phyloP scores from a whole-genome alignment of 2,329 filamentous ascomycete genomes.

The Fusarium sarcochroum region DNA sequence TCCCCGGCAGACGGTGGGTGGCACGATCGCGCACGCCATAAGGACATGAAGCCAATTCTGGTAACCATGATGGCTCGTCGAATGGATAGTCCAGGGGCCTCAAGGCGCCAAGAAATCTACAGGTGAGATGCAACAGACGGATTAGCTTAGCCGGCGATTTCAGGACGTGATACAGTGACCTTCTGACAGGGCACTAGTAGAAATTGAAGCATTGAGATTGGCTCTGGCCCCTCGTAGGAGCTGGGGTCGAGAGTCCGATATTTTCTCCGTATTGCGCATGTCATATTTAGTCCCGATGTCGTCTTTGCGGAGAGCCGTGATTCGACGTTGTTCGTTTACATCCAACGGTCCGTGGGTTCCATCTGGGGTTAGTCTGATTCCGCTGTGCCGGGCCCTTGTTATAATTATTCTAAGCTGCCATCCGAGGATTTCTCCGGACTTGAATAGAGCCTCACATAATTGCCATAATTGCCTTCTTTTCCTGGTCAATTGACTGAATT shows the following conservation, averaged over 20 bases:
- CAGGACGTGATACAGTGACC: slow-evolving; percentile 1
- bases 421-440: slow-evolving; percentile 37
- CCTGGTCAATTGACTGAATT: slow-evolving; percentile 15
- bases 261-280: slow-evolving; percentile 50
- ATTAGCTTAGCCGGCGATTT: slow-evolving; percentile 3
- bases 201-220: slow-evolving; percentile 21
- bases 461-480: slow-evolving; percentile 7
- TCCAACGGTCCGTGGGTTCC: slow-evolving; percentile 35
- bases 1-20: slow-evolving; percentile 27
- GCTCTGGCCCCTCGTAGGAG: slow-evolving; percentile 16
- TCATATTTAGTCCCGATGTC: slow-evolving; percentile 48
- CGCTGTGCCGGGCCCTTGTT: slow-evolving; percentile 1
- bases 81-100: slow-evolving; percentile 8
- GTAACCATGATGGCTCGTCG: slow-evolving; percentile 15
- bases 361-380: slow-evolving; percentile 36
- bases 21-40: slow-evolving; percentile 47
- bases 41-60: slow-evolving; percentile 41
- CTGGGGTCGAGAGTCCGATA: slow-evolving; percentile 47
- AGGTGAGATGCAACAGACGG: not conserved
- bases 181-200: slow-evolving; percentile 6
- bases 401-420: slow-evolving; percentile 22
- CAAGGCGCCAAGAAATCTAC: slow-evolving; percentile 8
- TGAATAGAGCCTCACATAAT: slow-evolving; percentile 34
- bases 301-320: slow-evolving; percentile 49
- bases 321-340: slow-evolving; percentile 38